phyloP scores from a whole-genome alignment of 116 monocot species.

The Posidonia oceanica region DNA sequence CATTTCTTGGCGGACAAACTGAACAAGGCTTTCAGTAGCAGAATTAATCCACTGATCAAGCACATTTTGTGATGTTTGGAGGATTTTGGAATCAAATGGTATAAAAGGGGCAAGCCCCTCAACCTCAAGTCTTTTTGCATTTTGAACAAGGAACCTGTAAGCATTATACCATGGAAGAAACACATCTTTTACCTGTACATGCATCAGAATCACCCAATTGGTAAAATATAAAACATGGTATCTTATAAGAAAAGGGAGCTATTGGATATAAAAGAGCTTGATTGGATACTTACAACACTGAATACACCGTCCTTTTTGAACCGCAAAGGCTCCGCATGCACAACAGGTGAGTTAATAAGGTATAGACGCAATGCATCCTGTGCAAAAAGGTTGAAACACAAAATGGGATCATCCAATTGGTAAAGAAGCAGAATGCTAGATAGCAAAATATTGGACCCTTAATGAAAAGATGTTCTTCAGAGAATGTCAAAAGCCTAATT shows the following conservation, averaged over 20 bases:
- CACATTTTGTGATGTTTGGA: slow-evolving; percentile 78
- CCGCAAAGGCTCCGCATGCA: slow-evolving; percentile 85
- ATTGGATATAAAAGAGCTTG: background rate
- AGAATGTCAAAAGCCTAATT: no score
- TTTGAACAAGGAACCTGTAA: slow-evolving; percentile 95
- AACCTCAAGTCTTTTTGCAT: slow-evolving; percentile 84
- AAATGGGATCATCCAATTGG: background rate
- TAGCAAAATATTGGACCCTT: background rate
- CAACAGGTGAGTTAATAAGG: slow-evolving; percentile 95
- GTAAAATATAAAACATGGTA: background rate
- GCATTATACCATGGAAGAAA: slow-evolving; percentile 99
- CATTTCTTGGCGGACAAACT: slow-evolving; percentile 96
- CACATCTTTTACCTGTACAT: slow-evolving; percentile 92
- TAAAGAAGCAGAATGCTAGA: background rate
- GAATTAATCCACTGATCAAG: slow-evolving; percentile 99
- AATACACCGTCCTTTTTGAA: slow-evolving; percentile 89
- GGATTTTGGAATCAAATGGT: slow-evolving; percentile 38
- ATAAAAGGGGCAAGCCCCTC: slow-evolving; percentile 64
- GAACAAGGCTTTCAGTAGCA: slow-evolving; percentile 93
- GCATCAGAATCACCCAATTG: background rate
- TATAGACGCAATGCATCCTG: slow-evolving; percentile 95
- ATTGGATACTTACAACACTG: slow-evolving; percentile 65
- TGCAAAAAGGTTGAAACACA: background rate
- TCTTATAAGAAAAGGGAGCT: background rate
- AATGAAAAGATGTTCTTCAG: no score